These are phyloP conservation scores for Parathielavia appendiculata DNA, from an alignment of 495 filamentous ascomycete genomes.

Conservation along the genomic window DNA sequence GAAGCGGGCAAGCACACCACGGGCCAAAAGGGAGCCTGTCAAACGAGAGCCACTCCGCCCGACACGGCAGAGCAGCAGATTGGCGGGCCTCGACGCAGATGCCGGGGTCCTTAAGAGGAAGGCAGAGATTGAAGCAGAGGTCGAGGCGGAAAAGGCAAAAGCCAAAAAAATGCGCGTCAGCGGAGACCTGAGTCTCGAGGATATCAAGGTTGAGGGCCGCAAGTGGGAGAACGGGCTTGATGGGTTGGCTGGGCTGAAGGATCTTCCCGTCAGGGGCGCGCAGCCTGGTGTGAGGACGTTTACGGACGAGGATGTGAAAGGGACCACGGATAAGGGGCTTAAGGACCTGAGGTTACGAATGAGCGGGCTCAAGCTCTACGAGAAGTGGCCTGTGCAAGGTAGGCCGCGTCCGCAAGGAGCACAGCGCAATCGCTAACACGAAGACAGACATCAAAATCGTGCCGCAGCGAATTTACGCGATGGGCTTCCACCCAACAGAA, in stretches of 20 bases:
- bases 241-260: conserved; percentile 40
- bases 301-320: conserved; percentile 68
- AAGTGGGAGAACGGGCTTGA: conserved; percentile 47
- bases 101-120: conserved; percentile 75
- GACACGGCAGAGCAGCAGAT: conserved; percentile 49
- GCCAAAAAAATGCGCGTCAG: conserved; percentile 68
- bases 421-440: conserved; percentile 15
- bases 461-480: conserved; percentile 79
- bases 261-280: conserved; percentile 53
- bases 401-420: conserved; percentile 18
- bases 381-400: conserved; percentile 74
- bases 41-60: conserved; percentile 28
- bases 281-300: conserved; percentile 79
- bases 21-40: conserved; percentile 29
- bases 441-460: conserved; percentile 80
- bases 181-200: conserved; percentile 65
- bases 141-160: conserved; percentile 53
- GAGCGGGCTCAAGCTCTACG: conserved; percentile 73
- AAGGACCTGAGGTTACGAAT: conserved; percentile 75
- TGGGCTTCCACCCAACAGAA: conserved; percentile 82
- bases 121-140: conserved; percentile 64
- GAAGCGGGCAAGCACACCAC: conserved; percentile 23
- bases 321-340: conserved; percentile 71
- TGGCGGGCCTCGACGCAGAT: conserved; percentile 50
- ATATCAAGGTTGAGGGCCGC: conserved; percentile 74